Evolutionary conservation across 106 monocot species (phyloP), one percentile per base, ranked within the genome.

Genomic region (Allium sativum): DNA sequence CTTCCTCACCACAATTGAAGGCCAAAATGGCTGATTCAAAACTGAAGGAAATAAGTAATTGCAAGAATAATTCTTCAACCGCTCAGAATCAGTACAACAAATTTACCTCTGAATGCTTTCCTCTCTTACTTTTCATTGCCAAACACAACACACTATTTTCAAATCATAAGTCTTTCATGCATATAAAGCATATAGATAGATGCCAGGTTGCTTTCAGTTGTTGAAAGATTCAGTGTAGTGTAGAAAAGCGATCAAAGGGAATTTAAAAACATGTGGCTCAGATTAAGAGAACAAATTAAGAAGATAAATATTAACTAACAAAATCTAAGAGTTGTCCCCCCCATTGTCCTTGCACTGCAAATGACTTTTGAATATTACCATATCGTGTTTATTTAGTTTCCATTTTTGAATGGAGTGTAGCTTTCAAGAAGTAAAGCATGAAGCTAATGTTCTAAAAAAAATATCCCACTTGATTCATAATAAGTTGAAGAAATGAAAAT

Each of bases 1-100:
- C 66, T 84, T 84, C 61, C 55, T 75, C 79, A 78, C 72, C 16
- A 84, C 53, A 63, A 76, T 72, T 0, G 79, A 84, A n/a, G 79
- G 79, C 79, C 75, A 72, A 53, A 84, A 84, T 45, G 79, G 15
- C 83, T 84, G 41, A 4, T 48, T 21, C 20, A 62, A 47, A 12
- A 20, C 42, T 46, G 18, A 62, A 48, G 6, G 9, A 62, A 20
- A 47, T 50, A 62, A 18, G 19, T 62, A 62, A 47, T 13, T 12
- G 21, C 10, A 48, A 4, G 11, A 10, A 46, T 5, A 62, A 21
- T 12, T 62, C 42, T 18, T 12, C 47, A 62, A 62, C 17, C 45
- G 47, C 16, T 14, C 12, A 12, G 47, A 62, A 62, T 48, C 43
- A 62, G 2, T 45, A 46, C 12, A 7, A 10, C 7, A 8, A 62